Evolutionary conservation across 176 grass and related monocot genomes (phyloP), one percentile per base, ranked within the genome.

Genomic region (Musa itinerans): DNA sequence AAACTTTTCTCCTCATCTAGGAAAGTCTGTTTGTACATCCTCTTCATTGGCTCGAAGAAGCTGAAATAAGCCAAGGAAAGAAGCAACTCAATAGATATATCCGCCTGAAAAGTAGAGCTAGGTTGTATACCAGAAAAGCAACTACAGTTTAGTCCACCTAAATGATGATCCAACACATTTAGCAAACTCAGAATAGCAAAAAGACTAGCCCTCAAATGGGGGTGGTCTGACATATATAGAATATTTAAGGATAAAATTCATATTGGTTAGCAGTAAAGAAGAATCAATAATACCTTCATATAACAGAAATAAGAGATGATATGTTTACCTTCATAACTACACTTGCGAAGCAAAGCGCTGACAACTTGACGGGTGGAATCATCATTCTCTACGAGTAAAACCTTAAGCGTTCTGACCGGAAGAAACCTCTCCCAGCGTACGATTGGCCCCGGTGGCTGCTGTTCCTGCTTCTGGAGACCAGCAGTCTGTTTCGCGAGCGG

Each of bases 301-400:
- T 69, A 49, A 50, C 57, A 49, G 50, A 9, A 50, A 74, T 7
- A 55, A 25, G 70, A 76, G 62, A 78, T 15, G 74, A 67, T 67
- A 14, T 76, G 34, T 43, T 76, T 84, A 97, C 94, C 94, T 93
- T 97, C 88, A 20, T 97, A 97, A 50, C 88, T 79, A 76, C 94
- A 93, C 73, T 90, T 93, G 11, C 80, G 87, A 24, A 97, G 94
- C 88, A 97, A 82, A 19, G 88, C 90, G 54, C 77, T 78, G 34
- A 97, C 94, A 13, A 97, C 78, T 23, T 97, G 94, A 52, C 94
- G 94, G 43, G 94, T 97, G 59, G 81, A 93, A 27, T 91, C 79
- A 59, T 97, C 94, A 68, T 89, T 89, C 87, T 97, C 94, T 58
- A 91, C 94, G 2, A 93, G 78, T 65, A 97, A 76, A 73, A 97